These are phyloP conservation scores for Mycena capillaripes DNA, from an alignment of 768 basidiomycete species.

Conservation along the genomic window DNA sequence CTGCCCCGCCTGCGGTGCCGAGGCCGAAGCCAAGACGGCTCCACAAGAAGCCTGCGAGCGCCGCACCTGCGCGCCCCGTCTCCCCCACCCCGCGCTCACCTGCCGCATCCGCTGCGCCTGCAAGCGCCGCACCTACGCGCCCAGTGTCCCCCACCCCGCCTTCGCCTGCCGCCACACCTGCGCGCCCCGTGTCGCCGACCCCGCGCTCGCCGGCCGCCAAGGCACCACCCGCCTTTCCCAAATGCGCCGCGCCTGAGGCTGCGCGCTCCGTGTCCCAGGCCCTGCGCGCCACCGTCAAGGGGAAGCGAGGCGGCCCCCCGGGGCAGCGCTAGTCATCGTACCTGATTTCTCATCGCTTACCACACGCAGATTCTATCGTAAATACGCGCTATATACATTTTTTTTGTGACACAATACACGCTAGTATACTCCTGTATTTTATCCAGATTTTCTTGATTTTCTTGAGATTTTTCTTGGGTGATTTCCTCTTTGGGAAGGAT, in stretches of 20 bases:
- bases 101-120: too few species aligned
- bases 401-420: background rate
- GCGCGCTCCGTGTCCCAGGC: background rate
- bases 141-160: too few species aligned
- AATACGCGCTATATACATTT: background rate
- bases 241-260: too few species aligned
- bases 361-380: background rate
- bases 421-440: background rate
- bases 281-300: background rate
- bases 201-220: background rate
- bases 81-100: too few species aligned
- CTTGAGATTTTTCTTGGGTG: background rate
- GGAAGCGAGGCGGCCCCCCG: background rate
- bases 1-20: too few species aligned
- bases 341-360: background rate
- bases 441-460: conserved; percentile 1
- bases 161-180: background rate
- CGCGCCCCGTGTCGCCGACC: background rate
- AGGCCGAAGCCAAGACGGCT: background rate
- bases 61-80: too few species aligned
- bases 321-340: background rate
- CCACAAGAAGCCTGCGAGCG: background rate
- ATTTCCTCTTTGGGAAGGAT: too few species aligned
- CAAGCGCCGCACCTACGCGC: too few species aligned
- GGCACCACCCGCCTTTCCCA: background rate